Conservation (phyloP, 2,329 filamentous ascomycete species). For the Nannizziopsis arthrosporioides region DNA sequence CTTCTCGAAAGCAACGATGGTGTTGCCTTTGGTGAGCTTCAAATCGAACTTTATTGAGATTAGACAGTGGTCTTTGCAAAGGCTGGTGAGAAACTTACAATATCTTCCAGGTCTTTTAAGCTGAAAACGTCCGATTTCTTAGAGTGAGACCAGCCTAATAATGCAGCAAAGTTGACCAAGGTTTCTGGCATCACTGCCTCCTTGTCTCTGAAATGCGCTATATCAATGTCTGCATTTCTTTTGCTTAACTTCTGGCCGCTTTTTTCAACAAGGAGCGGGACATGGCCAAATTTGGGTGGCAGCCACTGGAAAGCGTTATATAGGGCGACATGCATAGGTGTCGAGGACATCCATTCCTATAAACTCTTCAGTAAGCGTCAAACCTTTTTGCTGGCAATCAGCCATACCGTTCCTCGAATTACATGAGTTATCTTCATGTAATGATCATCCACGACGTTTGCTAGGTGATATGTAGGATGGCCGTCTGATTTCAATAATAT, state of each 20-base stretch:
- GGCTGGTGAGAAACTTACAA: slow-evolving; percentile 40
- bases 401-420: slow-evolving; percentile 64
- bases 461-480: slow-evolving; percentile 89
- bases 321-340: slow-evolving; percentile 63
- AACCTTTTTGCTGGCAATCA: not conserved
- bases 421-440: slow-evolving; percentile 94
- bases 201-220: slow-evolving; percentile 44
- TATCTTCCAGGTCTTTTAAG: slow-evolving; percentile 57
- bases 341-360: slow-evolving; percentile 90
- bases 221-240: slow-evolving; percentile 57
- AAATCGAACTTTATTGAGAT: slow-evolving; percentile 52
- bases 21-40: slow-evolving; percentile 84
- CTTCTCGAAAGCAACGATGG: slow-evolving; percentile 69
- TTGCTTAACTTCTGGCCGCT: slow-evolving; percentile 77
- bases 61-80: not conserved
- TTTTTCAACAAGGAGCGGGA: slow-evolving; percentile 59
- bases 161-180: slow-evolving; percentile 68
- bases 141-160: slow-evolving; percentile 71
- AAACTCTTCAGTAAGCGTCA: slow-evolving; percentile 1
- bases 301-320: slow-evolving; percentile 68
- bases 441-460: slow-evolving; percentile 94
- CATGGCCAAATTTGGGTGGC: slow-evolving; percentile 65
- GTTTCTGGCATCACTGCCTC: slow-evolving; percentile 52
- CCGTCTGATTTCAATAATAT: slow-evolving; percentile 86
- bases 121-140: slow-evolving; percentile 58